Conservation (phyloP, 1,284 basidiomycete species). For the Leccinum subspadiceum region DNA sequence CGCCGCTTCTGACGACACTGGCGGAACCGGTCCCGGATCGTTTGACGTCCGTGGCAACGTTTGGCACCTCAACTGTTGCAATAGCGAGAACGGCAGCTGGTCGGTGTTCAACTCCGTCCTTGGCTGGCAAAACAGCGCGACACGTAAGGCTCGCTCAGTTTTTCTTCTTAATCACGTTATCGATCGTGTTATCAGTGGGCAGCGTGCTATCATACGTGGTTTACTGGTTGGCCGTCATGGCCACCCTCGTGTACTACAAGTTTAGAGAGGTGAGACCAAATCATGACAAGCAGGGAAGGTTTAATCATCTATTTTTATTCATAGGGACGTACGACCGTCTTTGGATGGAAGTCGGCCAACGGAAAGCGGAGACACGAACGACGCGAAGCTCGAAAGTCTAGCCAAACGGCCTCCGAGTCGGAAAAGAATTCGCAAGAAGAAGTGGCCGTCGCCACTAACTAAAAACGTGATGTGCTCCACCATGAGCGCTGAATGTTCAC, state of each 20-base stretch:
- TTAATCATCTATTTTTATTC: neutral
- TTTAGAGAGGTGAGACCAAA: constrained; percentile 48
- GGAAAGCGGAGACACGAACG: constrained; percentile 33
- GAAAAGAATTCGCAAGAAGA: constrained; percentile 11
- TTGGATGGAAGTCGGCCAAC: constrained; percentile 44
- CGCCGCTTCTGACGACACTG: constrained; percentile 71
- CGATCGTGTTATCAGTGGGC: constrained; percentile 44
- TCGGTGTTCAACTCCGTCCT: constrained; percentile 72
- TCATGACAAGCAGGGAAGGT: neutral
- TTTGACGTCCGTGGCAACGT: constrained; percentile 79
- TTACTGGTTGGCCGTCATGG: constrained; percentile 77
- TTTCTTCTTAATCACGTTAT: neutral
- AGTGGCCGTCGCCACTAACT: neutral
- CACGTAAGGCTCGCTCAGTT: constrained; percentile 37
- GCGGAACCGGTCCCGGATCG: constrained; percentile 79
- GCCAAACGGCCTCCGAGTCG: neutral
- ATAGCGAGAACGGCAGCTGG: constrained; percentile 69
- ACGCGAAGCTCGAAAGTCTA: constrained; percentile 18
- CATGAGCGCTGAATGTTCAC: neutral
- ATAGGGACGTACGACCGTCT: constrained; percentile 44
- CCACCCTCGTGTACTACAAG: constrained; percentile 66
- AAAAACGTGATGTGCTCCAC: neutral
- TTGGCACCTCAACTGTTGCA: constrained; percentile 87
- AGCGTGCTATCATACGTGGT: constrained; percentile 73
- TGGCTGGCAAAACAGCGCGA: constrained; percentile 75